Base-by-base conservation (phyloP, 179 eudicot genomes). In the Vitellaria paradoxa region DNA sequence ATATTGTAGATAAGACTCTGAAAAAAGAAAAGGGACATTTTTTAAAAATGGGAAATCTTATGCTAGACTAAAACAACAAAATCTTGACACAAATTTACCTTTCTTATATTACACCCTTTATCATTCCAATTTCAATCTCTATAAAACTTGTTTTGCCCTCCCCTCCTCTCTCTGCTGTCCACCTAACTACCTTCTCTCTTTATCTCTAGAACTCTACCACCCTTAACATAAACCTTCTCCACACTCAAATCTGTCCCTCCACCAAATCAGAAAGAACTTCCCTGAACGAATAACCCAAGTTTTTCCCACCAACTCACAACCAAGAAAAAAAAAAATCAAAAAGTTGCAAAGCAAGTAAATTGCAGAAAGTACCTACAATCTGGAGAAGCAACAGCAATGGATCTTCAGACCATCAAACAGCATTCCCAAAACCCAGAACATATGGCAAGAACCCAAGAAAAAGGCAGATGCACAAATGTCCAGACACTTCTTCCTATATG, bases 331-430 rank as follows among this genome's bases (percentile, higher is more conserved):
- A 18, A 75, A 55, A 81, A 10, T 8, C 45, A 49, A 72, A 66
- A 56, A 45, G 40, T 50, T 52, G 37, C 7, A 50, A 12, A 50
- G 0, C 0, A 50, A 12, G 12, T 7, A 50, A 15, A 2, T 53
- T 7, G 55, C 50, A 46, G 64, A 61, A 68, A 57, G 69, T 73
- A 81, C 84, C 81, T 65, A 77, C 6, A 63, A 81, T 73, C 65
- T 73, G 71, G 50, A 81, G 75, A 73, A 24, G 60, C 45, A 71
- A 52, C 72, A 40, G 15, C 56, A 76, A 76, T 53, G 3, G 37
- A 21, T 3, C 60, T 69, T 70, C n/a, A 30, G 11, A 55, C 65
- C 24, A 56, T 24, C 66, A 74, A 37, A 61, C 65, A 70, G 46
- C 78, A 82, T 78, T 55, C 50, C 21, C 17, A 24, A 14, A 37